Evolutionary conservation across 2,329 filamentous ascomycete species (phyloP).

Genomic region (Zymoseptoria brevis): DNA sequence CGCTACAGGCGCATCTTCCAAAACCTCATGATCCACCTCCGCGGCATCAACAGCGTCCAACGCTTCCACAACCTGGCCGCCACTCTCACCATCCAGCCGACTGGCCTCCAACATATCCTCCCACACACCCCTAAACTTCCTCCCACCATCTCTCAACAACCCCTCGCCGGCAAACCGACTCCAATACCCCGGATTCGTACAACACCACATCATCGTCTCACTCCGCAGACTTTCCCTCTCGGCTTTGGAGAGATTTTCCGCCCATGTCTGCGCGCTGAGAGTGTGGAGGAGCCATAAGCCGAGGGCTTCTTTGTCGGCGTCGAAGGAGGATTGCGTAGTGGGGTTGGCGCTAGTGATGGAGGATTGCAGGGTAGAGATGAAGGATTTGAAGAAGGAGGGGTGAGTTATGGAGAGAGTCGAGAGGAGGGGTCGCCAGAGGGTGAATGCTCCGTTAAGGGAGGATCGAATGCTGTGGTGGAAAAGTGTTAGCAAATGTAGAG

Average conservation of each 20-base stretch:
- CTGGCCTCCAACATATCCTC: slow-evolving; percentile 30
- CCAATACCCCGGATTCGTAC: slow-evolving; percentile 33
- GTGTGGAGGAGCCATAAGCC: slow-evolving; percentile 46
- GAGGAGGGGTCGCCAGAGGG: slow-evolving; percentile 38
- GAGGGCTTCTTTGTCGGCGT: slow-evolving; percentile 34
- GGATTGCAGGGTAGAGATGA: slow-evolving; percentile 34
- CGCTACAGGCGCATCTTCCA: neutral
- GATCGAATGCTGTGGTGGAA: slow-evolving; percentile 21
- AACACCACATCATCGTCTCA: slow-evolving; percentile 26
- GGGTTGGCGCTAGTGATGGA: slow-evolving; percentile 26
- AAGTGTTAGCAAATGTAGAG: slow-evolving; percentile 6
- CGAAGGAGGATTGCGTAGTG: slow-evolving; percentile 19
- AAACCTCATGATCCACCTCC: neutral
- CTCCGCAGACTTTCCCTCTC: slow-evolving; percentile 7
- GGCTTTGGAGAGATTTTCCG: slow-evolving; percentile 8
- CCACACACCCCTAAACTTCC: slow-evolving; percentile 23
- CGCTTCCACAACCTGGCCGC: neutral
- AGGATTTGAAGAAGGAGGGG: slow-evolving; percentile 30
- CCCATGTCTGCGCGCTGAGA: slow-evolving; percentile 25
- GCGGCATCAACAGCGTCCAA: neutral
- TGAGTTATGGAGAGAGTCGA: slow-evolving; percentile 29
- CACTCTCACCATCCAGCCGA: slow-evolving; percentile 5
- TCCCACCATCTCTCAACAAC: slow-evolving; percentile 23
- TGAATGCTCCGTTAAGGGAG: slow-evolving; percentile 37
- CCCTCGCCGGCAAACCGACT: slow-evolving; percentile 29